phyloP scores from a whole-genome alignment of 78 protist species.

The Dictyostelium citrinum region DNA sequence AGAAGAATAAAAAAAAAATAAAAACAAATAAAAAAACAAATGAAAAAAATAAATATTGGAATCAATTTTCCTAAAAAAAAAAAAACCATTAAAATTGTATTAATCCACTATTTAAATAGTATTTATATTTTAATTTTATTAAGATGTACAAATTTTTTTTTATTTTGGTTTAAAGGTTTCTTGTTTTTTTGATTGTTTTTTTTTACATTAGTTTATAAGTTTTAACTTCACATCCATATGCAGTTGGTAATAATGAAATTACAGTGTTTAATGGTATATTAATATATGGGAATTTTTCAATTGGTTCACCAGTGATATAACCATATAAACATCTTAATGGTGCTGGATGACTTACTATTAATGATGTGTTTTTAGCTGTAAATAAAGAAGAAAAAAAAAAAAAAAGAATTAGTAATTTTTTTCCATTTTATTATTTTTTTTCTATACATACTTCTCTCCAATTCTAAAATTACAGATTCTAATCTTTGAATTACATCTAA shows the following conservation, averaged over 20 bases:
- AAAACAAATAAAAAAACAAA: not conserved
- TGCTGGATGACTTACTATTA: constrained; percentile 76
- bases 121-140: not conserved
- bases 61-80: no score
- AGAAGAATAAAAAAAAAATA: constrained; percentile 8
- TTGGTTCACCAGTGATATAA: constrained; percentile 67
- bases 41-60: not conserved
- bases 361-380: constrained; percentile 53
- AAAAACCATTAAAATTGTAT: not conserved
- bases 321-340: constrained; percentile 71
- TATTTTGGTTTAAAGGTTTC: not conserved
- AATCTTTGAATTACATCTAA: constrained; percentile 89
- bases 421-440: not conserved
- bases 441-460: constrained; percentile 83
- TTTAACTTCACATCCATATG: constrained; percentile 77
- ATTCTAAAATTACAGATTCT: constrained; percentile 92
- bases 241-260: constrained; percentile 79
- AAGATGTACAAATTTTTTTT: not conserved
- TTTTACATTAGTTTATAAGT: constrained; percentile 12
- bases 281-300: constrained; percentile 80
- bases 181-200: not conserved
- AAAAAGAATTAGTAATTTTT: not conserved
- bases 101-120: not conserved
- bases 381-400: not conserved
- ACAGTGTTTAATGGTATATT: constrained; percentile 89